Conservation (phyloP, 73 alveolate species). For the Symbiodinium natans region DNA sequence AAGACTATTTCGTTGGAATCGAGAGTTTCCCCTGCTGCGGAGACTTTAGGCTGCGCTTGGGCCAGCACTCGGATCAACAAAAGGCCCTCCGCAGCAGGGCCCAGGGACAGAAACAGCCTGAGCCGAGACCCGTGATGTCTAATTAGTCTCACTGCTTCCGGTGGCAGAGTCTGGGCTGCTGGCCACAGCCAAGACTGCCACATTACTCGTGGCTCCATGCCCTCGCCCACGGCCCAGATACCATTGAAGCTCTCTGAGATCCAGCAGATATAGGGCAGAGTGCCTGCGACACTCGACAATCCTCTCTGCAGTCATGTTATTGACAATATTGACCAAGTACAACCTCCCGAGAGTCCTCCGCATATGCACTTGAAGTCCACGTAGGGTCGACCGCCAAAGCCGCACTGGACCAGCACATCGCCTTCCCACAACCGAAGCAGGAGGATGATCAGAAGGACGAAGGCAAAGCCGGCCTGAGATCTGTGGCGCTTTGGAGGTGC, state of each 20-base stretch:
- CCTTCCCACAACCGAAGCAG: conserved; percentile 76
- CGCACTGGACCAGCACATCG: conserved; percentile 68
- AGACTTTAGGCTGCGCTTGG: no score
- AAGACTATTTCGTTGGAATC: no score
- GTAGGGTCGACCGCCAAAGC: neutral
- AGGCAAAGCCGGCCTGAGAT: conserved; percentile 47
- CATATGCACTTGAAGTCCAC: neutral
- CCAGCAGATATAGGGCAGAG: conserved; percentile 75
- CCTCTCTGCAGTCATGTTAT: neutral
- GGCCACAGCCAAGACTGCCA: conserved; percentile 34
- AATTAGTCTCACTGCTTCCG: neutral
- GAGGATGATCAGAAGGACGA: conserved; percentile 35
- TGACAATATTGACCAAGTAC: neutral
- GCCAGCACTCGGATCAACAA: neutral
- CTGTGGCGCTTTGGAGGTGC: neutral
- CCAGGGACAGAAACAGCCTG: conserved; percentile 31
- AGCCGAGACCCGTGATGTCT: neutral
- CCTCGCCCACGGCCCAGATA: neutral
- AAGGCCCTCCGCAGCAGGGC: conserved; percentile 34
- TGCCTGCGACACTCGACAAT: neutral
- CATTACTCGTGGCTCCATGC: conserved; percentile 27
- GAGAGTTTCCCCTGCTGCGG: no score
- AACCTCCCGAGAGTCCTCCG: neutral
- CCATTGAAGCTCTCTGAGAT: conserved; percentile 41
- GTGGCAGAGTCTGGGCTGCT: neutral